Base-by-base conservation (phyloP, 2,329 filamentous ascomycete species). In the Nectriaceae sp. region DNA sequence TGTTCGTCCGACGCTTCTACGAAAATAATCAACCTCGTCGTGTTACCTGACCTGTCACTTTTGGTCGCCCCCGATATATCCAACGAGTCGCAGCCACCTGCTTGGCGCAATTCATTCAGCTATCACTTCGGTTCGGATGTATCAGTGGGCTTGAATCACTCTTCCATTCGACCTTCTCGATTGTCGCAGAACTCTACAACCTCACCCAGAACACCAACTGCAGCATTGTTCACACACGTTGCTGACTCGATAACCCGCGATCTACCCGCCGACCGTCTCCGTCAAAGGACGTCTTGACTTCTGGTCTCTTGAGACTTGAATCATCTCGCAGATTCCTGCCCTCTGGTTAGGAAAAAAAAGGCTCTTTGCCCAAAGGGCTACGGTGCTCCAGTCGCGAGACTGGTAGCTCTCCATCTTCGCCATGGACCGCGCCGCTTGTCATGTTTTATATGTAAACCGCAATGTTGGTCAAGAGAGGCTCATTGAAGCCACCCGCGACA, bases 401-500 rank as follows among this genome's bases (percentile, higher is more conserved):
- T 82, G 78, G 79, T 75, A 78, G 78, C 77, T 75, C 72, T 68
- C 71, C 65, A 69, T 73, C 71, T 70, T 71, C 72, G 75, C 69
- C 65, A 84, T 84, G 80, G 80, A 83, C 66, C 74, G 72, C 64
- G 73, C 76, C 61, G 70, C 72, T 50, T 83, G 79, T 65, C 78
- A 83, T 65, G 75, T 84, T 56, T 78, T 84, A 53, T 84, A 83
- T 57, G 79, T 84, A 59, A 78, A 83, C 69, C 77, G 77, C 61
- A 70, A 73, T 52, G 74, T 80, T 53, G 70, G 68, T 57, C 66
- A 74, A 51, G 74, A 80, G 59, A 70, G 75, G 47, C 62, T 74
- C 42, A 65, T 80, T 35, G 64, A 57, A 37, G 57, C 68, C 43
- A 48, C 54, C 54, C 40, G 56, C 21, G 55, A 52, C 47, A 22